A percentile compares a stretch with the other conserved stretches of the same genome.
Evolutionary conservation across 1,284 basidiomycete genomes (phyloP).

Genomic region (Mycosarcoma mackinlayi): DNA sequence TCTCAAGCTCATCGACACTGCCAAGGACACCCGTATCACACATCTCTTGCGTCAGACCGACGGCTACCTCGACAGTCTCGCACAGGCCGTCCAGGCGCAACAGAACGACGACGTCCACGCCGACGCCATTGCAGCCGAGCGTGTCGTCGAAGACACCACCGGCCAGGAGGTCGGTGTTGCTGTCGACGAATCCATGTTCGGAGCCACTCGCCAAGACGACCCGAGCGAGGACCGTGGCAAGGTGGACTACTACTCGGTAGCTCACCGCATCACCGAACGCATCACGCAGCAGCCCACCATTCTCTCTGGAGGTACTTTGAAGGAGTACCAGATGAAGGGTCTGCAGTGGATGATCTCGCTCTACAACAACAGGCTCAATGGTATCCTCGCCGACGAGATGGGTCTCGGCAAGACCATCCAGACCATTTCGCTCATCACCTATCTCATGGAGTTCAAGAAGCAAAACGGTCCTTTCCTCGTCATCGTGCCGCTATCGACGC

Average conservation of each 20-base stretch:
- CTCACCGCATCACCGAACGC: slow-evolving; percentile 91
- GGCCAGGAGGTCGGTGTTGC: slow-evolving; percentile 68
- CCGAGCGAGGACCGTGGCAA: slow-evolving; percentile 75
- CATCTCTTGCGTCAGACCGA: slow-evolving; percentile 96
- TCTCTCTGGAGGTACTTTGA: slow-evolving; percentile 72
- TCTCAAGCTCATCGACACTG: slow-evolving; percentile 98
- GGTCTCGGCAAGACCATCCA: slow-evolving; percentile 69
- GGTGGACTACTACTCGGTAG: slow-evolving; percentile 96
- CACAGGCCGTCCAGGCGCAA: slow-evolving; percentile 92
- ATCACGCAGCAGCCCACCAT: slow-evolving; percentile 84
- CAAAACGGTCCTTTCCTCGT: slow-evolving; percentile 68
- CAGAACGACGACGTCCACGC: slow-evolving; percentile 78
- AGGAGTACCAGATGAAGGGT: slow-evolving; percentile 69
- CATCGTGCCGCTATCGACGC: slow-evolving; percentile 67
- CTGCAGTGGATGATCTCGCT: slow-evolving; percentile 69
- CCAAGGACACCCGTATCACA: slow-evolving; percentile 98
- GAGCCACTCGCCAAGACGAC: slow-evolving; percentile 78
- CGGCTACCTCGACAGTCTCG: slow-evolving; percentile 90
- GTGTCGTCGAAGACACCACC: slow-evolving; percentile 45
- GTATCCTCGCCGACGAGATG: slow-evolving; percentile 68
- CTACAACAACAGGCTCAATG: slow-evolving; percentile 68
- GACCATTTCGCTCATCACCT: slow-evolving; percentile 68
- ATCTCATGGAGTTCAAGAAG: slow-evolving; percentile 68
- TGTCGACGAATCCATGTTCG: slow-evolving; percentile 88
- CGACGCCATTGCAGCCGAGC: slow-evolving; percentile 63